A percentile compares a stretch with the other conserved stretches of the same genome.
Evolutionary conservation across 75 land plant genomes (phyloP).

Genomic region (Isoetes taiwanensis): DNA sequence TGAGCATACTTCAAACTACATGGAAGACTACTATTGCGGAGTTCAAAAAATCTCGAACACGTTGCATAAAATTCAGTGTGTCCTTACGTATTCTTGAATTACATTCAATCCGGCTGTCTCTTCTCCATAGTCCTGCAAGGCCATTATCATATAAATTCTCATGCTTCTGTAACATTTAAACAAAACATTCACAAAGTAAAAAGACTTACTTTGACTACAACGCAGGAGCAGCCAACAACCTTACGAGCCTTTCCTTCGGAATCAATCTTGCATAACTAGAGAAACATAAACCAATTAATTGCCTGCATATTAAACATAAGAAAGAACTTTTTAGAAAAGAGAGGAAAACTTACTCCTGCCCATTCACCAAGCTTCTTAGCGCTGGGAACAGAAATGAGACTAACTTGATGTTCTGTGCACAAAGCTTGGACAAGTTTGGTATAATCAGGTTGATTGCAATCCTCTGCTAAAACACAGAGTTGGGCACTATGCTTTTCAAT

Average conservation of each 20-base stretch:
- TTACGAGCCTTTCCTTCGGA: slow-evolving; percentile 76
- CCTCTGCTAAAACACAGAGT: slow-evolving; percentile 59
- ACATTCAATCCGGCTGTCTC: slow-evolving; percentile 44
- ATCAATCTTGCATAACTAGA: slow-evolving; percentile 69
- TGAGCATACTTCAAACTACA: no score
- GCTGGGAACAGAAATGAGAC: slow-evolving; percentile 47
- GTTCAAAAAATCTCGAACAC: no score
- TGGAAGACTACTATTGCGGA: no score
- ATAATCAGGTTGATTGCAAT: slow-evolving; percentile 63
- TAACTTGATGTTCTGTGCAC: slow-evolving; percentile 49
- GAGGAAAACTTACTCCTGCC: slow-evolving; percentile 44
- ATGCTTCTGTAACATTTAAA: neutral
- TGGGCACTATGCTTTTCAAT: slow-evolving; percentile 68
- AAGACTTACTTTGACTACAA: slow-evolving; percentile 47
- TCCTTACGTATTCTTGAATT: slow-evolving; percentile 47
- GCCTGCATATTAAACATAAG: neutral
- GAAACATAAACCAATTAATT: neutral
- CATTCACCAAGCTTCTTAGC: slow-evolving; percentile 75
- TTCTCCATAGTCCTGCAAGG: slow-evolving; percentile 47
- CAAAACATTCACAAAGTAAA: neutral
- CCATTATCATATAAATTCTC: neutral
- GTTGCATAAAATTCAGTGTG: no score
- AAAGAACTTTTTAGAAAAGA: neutral
- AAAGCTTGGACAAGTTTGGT: slow-evolving; percentile 52
- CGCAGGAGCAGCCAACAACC: slow-evolving; percentile 69